A percentile compares a stretch with the other conserved stretches of the same genome.
Evolutionary conservation across 768 basidiomycete species (phyloP).

Genomic region (Mycena haematopus): DNA sequence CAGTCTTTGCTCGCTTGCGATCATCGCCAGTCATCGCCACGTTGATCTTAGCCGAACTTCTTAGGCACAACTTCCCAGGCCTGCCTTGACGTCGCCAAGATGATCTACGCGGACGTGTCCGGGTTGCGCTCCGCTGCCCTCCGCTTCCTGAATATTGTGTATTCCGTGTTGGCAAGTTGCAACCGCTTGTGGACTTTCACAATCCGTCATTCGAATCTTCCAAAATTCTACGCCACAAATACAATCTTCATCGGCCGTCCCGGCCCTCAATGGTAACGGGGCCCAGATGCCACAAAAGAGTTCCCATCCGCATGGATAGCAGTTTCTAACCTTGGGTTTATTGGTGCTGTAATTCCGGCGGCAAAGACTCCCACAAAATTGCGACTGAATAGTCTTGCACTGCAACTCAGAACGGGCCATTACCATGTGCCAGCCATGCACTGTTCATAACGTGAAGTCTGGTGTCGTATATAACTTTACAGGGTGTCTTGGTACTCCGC

Average conservation of each 20-base stretch:
- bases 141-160: too few species aligned
- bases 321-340: conserved; percentile 22
- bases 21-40: too few species aligned
- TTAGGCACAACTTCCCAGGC: background rate
- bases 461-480: background rate
- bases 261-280: conserved; percentile 21
- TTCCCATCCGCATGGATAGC: conserved; percentile 6
- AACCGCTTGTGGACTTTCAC: conserved; percentile 1
- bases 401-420: background rate
- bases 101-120: conserved; percentile 2
- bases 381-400: background rate
- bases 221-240: conserved; percentile 20
- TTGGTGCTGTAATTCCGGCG: conserved; percentile 15
- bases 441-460: conserved; percentile 10
- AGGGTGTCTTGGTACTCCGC: background rate
- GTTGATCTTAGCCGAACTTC: background rate
- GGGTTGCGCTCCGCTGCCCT: background rate
- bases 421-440: conserved; percentile 24
- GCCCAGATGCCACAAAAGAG: conserved; percentile 3
- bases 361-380: background rate
- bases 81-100: background rate
- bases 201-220: background rate
- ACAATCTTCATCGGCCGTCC: conserved; percentile 13
- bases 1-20: background rate
- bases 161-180: background rate